Conservation (phyloP, 495 filamentous ascomycete genomes). For the Thermothielavioides terrestris region DNA sequence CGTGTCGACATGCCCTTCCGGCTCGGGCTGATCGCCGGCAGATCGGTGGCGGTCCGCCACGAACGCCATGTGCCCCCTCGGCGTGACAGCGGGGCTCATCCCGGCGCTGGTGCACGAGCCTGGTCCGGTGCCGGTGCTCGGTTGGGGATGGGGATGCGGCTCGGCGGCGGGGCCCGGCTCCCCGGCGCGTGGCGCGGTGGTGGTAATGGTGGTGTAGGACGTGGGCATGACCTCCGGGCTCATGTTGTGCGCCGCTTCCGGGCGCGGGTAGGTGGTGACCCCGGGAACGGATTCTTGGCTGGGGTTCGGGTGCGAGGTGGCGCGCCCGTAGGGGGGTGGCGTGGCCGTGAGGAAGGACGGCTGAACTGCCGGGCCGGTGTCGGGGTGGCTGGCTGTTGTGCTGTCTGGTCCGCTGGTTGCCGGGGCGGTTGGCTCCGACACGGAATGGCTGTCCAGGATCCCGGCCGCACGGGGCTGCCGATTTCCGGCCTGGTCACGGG, state of each 20-base stretch:
- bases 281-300: not conserved
- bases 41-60: too few relatives aligned
- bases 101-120: not conserved
- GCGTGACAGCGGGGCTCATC: constrained; percentile 21
- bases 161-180: not conserved
- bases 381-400: too few relatives aligned
- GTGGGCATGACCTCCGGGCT: constrained; percentile 2
- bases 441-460: too few relatives aligned
- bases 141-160: not conserved
- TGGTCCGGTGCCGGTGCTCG: too few relatives aligned
- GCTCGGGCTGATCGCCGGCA: too few relatives aligned
- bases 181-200: not conserved
- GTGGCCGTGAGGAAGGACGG: not conserved
- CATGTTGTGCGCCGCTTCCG: constrained; percentile 3
- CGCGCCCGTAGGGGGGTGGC: not conserved
- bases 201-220: not conserved
- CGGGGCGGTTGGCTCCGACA: too few relatives aligned
- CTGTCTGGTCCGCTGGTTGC: too few relatives aligned
- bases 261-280: constrained; percentile 1
- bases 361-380: not conserved
- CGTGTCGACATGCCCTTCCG: too few relatives aligned
- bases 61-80: constrained; percentile 10
- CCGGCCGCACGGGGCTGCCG: constrained; percentile 22
- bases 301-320: not conserved
- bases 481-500: constrained; percentile 12